Evolutionary conservation across 208 protist genomes (phyloP), one percentile per base, ranked within the genome.

Genomic region (Porcisia hertigi): DNA sequence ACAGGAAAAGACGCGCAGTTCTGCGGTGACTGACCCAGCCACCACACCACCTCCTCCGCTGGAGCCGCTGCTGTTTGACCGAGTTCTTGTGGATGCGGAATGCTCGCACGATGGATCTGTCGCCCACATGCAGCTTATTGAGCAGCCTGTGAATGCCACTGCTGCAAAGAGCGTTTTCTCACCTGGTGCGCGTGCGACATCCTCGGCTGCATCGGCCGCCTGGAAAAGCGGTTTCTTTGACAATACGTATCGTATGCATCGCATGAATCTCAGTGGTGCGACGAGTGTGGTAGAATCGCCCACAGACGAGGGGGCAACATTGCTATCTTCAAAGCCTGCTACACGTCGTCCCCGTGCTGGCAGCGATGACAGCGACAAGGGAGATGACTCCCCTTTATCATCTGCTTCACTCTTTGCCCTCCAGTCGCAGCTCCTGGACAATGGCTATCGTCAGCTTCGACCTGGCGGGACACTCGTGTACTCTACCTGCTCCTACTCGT

Each of bases 401-500:
- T 65, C 63, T 0, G 78, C 81, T 4, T 53, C 71, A 11, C 75
- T 95, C 54, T 54, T 84, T 7, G 36, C 70, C 14, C 82, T 97
- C 16, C 95, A 98, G 78, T 80, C 90, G 9, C 36, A 54, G 55
- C 73, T 99, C 30, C 81, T 99, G 16, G 71, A 77, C 64, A 86
- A 92, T 34, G 95, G 93, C 43, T 94, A 93, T 67, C 45, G 69
- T 0, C 86, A 94, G 54, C 67, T 97, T n/a, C 84, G 86, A 55
- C 79, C 80, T 5, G 94, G 94, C 18, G 97, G 94, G 53, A 94
- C 85, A 3, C 70, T 99, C 14, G 94, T 98, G n/a, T 99, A 98
- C 84, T 90, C 88, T 66, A 98, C 96, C 25, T 99, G 97, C 83
- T 96, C 94, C 73, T 95, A 98, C 70, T 87, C 88, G 7, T 96